Evolutionary conservation across 1,284 basidiomycete genomes (phyloP).

Genomic region (Moniliella sp.): DNA sequence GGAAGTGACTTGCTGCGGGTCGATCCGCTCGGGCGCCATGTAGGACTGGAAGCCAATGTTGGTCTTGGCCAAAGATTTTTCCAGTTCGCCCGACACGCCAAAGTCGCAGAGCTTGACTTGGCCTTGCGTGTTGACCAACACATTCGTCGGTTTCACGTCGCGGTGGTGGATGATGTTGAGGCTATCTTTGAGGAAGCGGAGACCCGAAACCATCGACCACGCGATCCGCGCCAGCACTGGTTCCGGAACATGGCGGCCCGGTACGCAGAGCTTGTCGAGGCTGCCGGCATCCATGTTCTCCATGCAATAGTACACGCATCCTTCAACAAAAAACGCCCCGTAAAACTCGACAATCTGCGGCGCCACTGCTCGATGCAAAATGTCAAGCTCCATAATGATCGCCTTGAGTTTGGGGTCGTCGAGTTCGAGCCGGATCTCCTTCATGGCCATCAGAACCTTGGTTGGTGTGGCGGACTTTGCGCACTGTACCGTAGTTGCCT

Average conservation of each 20-base stretch:
- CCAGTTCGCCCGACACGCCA: conserved; percentile 86
- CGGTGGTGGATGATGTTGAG: conserved; percentile 80
- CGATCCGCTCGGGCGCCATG: conserved; percentile 94
- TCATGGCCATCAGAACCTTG: conserved; percentile 94
- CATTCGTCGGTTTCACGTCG: conserved; percentile 91
- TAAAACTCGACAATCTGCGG: conserved; percentile 93
- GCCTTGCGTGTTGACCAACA: conserved; percentile 69
- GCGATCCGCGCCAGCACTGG: conserved; percentile 66
- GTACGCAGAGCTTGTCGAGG: conserved; percentile 52
- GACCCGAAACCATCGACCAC: conserved; percentile 60
- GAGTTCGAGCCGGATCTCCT: conserved; percentile 96
- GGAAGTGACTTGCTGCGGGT: conserved; percentile 67
- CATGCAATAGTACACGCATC: conserved; percentile 97
- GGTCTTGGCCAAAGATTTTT: conserved; percentile 85
- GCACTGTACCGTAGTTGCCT: conserved; percentile 91
- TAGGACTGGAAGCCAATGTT: conserved; percentile 97
- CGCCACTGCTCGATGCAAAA: conserved; percentile 73
- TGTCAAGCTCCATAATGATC: conserved; percentile 95
- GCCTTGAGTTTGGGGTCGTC: conserved; percentile 81
- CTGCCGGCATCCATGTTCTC: conserved; percentile 95
- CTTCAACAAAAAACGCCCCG: conserved; percentile 94
- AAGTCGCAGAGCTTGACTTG: conserved; percentile 91
- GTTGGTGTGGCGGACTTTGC: conserved; percentile 84
- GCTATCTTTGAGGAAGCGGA: conserved; percentile 85
- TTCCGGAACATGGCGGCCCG: conserved; percentile 49